Base-by-base conservation (phyloP, 371 early-diverging fungal species). In the Cladochytrium tenue region DNA sequence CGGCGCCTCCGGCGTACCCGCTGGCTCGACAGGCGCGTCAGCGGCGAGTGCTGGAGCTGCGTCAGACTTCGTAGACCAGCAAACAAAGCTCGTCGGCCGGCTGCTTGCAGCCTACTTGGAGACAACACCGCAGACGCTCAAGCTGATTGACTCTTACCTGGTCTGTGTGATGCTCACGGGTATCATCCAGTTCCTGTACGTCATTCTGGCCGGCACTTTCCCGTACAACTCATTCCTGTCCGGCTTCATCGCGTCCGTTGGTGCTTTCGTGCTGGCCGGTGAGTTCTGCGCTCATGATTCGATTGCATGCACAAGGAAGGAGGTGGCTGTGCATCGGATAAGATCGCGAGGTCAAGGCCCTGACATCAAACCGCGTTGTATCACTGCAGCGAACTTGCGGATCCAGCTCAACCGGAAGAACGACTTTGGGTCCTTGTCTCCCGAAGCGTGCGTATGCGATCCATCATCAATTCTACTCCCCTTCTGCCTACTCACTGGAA, bases 211-310 rank as follows among this genome's bases (percentile, higher is more conserved):
- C 2, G 96, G 96, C 60, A 91, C 92, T 32, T 96, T 87, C 73
- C 98, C 98, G n/a, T 97, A 94, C 81, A 97, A 97, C 79, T 92
- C 97, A 27, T 97, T 97, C 76, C 77, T 98, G 68, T 92, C 96
- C 13, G 95, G 94, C 23, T 98, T 98, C 80, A 91, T 91, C 67
- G 88, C 91, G 2, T 90, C 92, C 10, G 95, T 96, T 26, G 96
- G 95, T 13, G 83, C 88, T 62, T 98, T 98, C 79, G 93, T 94
- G n/a, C 87, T 96, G 66, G 93, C 94, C 17, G 95, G 93, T 91
- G 76, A 64, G 66, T 32, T 10, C 36, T 3, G 58, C n/a, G 35
- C 26, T 20, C 27, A 7, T 5, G 13, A 32, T 51, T 33, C 23
- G 30, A 67, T 58, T 56, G 52, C 31, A 36, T 7, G 28, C 5